These are phyloP conservation scores for Pestalotiopsis fici DNA, from an alignment of 2,329 filamentous ascomycete genomes.

Conservation along the genomic window DNA sequence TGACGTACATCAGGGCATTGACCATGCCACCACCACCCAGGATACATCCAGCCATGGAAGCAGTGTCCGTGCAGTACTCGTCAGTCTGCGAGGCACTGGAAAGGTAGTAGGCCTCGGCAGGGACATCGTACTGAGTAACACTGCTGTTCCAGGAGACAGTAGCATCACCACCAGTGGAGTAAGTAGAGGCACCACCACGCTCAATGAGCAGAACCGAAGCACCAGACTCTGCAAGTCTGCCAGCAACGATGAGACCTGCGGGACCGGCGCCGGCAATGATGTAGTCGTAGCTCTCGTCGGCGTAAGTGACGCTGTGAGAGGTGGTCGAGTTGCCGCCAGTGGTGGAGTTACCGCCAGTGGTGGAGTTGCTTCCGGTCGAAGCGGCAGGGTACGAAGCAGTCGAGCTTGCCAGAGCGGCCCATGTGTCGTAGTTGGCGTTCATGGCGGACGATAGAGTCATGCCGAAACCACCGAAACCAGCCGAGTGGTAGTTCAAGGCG, in stretches of 20 bases:
- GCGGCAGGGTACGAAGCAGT: conserved; percentile 10
- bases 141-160: conserved; percentile 32
- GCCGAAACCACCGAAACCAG: conserved; percentile 37
- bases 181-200: conserved; percentile 35
- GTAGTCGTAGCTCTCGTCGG: conserved; percentile 38
- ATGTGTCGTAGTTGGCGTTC: conserved; percentile 31
- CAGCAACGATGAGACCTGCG: conserved; percentile 34
- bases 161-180: conserved; percentile 29
- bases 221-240: conserved; percentile 36
- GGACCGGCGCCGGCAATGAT: conserved; percentile 39
- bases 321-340: conserved; percentile 14
- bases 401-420: conserved; percentile 21
- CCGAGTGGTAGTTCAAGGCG: conserved; percentile 39
- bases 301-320: conserved; percentile 22
- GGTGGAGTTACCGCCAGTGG: conserved; percentile 13
- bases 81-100: conserved; percentile 19
- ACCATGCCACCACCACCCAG: conserved; percentile 35
- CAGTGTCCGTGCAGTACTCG: conserved; percentile 35
- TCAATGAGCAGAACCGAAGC: conserved; percentile 38
- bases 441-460: conserved; percentile 31
- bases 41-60: conserved; percentile 35
- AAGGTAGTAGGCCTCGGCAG: conserved; percentile 26
- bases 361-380: conserved; percentile 11
- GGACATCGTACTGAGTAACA: conserved; percentile 31
- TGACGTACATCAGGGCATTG: conserved; percentile 34